These are phyloP conservation scores for Drosera capensis DNA, from an alignment of 148 eudicot species.

Conservation along the genomic window DNA sequence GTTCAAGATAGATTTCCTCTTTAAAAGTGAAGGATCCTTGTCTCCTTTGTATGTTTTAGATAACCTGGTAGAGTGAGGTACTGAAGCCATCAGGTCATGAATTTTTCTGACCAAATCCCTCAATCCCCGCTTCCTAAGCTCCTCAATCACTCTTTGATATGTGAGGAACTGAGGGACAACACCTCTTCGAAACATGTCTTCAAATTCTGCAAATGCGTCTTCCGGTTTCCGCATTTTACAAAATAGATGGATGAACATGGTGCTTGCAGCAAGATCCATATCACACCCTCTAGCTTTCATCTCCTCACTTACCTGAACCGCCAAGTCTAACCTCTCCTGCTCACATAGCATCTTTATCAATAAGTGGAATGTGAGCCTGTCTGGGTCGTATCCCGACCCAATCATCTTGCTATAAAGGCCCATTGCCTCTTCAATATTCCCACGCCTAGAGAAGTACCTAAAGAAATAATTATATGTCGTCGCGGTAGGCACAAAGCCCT, in stretches of 20 bases:
- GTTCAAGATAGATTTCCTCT: slow-evolving; percentile 28
- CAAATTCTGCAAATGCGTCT: slow-evolving; percentile 45
- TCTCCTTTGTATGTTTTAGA: slow-evolving; percentile 21
- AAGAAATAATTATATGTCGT: slow-evolving; percentile 60
- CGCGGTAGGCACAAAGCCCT: slow-evolving; percentile 40
- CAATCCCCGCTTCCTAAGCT: slow-evolving; percentile 40
- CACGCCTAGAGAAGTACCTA: slow-evolving; percentile 26
- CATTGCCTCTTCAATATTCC: slow-evolving; percentile 43
- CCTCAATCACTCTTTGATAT: slow-evolving; percentile 27
- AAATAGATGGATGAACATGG: slow-evolving; percentile 40
- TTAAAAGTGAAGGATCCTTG: slow-evolving; percentile 16
- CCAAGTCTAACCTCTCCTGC: slow-evolving; percentile 35
- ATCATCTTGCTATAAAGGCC: slow-evolving; percentile 46
- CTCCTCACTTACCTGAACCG: slow-evolving; percentile 37
- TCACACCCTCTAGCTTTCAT: slow-evolving; percentile 45
- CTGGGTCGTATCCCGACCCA: slow-evolving; percentile 40
- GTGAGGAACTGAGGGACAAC: slow-evolving; percentile 36
- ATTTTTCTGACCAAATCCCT: slow-evolving; percentile 24
- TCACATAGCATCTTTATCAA: slow-evolving; percentile 53
- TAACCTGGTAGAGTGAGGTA: slow-evolving; percentile 28
- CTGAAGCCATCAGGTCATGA: slow-evolving; percentile 22
- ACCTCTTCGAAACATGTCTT: slow-evolving; percentile 45
- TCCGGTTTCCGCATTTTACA: slow-evolving; percentile 31
- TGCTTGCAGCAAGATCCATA: slow-evolving; percentile 33
- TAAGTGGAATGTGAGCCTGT: slow-evolving; percentile 43